Evolutionary conservation across 2,329 filamentous ascomycete species (phyloP).

Genomic region (Colletotrichum sp.): DNA sequence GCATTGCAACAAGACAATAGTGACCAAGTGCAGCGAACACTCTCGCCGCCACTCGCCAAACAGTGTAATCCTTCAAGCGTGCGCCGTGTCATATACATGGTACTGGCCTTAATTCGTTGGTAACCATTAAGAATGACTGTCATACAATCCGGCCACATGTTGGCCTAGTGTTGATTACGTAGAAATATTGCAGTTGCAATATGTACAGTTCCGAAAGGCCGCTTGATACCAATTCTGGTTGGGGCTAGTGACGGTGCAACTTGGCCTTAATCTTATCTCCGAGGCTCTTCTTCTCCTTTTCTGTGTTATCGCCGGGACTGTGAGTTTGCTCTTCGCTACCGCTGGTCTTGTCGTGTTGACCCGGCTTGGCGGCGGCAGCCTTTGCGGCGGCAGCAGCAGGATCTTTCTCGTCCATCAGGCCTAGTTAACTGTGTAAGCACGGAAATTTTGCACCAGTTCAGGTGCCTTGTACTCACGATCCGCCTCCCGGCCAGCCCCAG

Average conservation of each 20-base stretch:
- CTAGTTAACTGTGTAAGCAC: conserved; percentile 36
- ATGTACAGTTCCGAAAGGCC: not conserved
- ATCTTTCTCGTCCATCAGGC: conserved; percentile 58
- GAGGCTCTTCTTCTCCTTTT: conserved; percentile 55
- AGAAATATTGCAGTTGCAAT: not conserved
- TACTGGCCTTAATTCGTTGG: not conserved
- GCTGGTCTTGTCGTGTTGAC: conserved; percentile 26
- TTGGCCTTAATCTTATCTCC: conserved; percentile 74
- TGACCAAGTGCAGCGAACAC: not conserved
- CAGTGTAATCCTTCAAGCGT: not conserved
- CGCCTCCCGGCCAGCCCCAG: conserved; percentile 70
- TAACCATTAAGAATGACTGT: not conserved
- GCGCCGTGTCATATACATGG: not conserved
- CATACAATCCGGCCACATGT: not conserved
- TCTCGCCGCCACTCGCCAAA: not conserved
- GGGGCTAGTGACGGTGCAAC: conserved; percentile 55
- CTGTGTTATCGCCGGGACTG: conserved; percentile 19
- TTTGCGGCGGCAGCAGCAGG: conserved; percentile 11
- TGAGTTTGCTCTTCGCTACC: conserved; percentile 20
- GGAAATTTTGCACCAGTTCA: not conserved
- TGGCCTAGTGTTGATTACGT: not conserved
- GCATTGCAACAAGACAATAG: not conserved
- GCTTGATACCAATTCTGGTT: not conserved
- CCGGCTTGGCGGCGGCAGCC: conserved; percentile 12
- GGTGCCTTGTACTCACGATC: conserved; percentile 55